Conservation (phyloP, 2,329 filamentous ascomycete genomes). For the Bimuria novae-zelandiae region DNA sequence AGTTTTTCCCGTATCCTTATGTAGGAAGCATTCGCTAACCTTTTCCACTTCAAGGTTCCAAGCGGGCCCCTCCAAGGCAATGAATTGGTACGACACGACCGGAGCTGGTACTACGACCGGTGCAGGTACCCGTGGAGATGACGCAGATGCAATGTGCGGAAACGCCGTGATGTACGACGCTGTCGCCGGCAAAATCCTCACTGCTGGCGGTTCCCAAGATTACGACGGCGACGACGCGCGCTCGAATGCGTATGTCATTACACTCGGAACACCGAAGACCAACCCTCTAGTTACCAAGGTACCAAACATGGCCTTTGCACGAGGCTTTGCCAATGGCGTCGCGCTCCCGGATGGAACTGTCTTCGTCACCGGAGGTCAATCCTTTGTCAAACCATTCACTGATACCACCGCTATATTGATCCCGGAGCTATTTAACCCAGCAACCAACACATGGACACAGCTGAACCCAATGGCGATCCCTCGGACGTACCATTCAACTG, state of each 20-base stretch:
- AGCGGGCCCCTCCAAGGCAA: slow-evolving; percentile 58
- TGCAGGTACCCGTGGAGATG: slow-evolving; percentile 52
- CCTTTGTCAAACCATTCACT: slow-evolving; percentile 22
- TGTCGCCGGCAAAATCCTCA: slow-evolving; percentile 58
- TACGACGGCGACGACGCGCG: slow-evolving; percentile 54
- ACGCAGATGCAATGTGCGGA: slow-evolving; percentile 60
- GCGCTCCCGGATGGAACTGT: slow-evolving; percentile 44
- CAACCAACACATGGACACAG: slow-evolving; percentile 23
- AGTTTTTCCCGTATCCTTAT: background rate
- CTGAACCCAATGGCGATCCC: slow-evolving; percentile 29
- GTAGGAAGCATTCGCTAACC: background rate
- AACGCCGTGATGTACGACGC: slow-evolving; percentile 64
- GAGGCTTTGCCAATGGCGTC: slow-evolving; percentile 34
- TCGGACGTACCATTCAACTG: slow-evolving; percentile 36
- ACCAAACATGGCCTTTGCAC: slow-evolving; percentile 31
- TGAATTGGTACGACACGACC: slow-evolving; percentile 61
- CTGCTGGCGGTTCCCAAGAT: slow-evolving; percentile 54
- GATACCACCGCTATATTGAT: slow-evolving; percentile 21
- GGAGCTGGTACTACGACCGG: slow-evolving; percentile 48
- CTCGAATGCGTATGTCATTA: slow-evolving; percentile 56
- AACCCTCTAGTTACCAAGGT: slow-evolving; percentile 26
- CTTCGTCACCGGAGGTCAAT: slow-evolving; percentile 38
- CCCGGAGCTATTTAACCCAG: slow-evolving; percentile 34
- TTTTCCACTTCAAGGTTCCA: slow-evolving; percentile 48
- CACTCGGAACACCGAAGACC: slow-evolving; percentile 45